phyloP scores from a whole-genome alignment of 768 basidiomycete species.

The Amyloporia xantha region DNA sequence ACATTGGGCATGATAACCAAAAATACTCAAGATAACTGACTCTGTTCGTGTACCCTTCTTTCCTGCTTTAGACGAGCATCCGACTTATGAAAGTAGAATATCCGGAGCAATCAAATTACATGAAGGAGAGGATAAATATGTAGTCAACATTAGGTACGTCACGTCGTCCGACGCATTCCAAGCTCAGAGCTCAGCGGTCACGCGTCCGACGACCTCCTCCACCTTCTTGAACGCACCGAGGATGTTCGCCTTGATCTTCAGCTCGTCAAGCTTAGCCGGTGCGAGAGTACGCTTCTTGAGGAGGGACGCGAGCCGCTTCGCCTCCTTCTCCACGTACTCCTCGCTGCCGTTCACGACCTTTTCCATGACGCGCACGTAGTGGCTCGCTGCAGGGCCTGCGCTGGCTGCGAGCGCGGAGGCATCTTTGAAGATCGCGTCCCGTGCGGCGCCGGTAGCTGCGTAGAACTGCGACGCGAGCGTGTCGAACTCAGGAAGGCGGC shows the following conservation, averaged over 20 bases:
- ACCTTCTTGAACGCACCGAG: constrained; percentile 49
- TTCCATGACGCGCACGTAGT: constrained; percentile 90
- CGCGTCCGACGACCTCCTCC: constrained; percentile 18
- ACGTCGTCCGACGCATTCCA: background rate
- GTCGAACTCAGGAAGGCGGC: constrained; percentile 75
- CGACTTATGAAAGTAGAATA: no score
- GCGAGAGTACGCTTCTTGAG: constrained; percentile 74
- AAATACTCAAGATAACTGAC: no score
- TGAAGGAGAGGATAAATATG: background rate
- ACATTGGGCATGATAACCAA: no score
- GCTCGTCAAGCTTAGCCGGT: constrained; percentile 81
- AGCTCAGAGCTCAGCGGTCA: constrained; percentile 15
- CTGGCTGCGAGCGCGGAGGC: constrained; percentile 48
- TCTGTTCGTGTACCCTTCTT: no score
- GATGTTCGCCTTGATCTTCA: constrained; percentile 89
- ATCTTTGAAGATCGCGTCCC: constrained; percentile 58
- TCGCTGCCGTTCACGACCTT: constrained; percentile 68
- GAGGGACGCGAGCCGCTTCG: constrained; percentile 64
- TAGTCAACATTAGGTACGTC: background rate
- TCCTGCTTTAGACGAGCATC: no score
- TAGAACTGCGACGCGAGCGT: constrained; percentile 71
- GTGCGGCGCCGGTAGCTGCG: constrained; percentile 45
- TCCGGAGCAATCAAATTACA: no score
- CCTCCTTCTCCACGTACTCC: constrained; percentile 80
- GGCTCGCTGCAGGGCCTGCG: constrained; percentile 49